Conservation (phyloP, 345 rosid genomes). For the Gossypium turneri region DNA sequence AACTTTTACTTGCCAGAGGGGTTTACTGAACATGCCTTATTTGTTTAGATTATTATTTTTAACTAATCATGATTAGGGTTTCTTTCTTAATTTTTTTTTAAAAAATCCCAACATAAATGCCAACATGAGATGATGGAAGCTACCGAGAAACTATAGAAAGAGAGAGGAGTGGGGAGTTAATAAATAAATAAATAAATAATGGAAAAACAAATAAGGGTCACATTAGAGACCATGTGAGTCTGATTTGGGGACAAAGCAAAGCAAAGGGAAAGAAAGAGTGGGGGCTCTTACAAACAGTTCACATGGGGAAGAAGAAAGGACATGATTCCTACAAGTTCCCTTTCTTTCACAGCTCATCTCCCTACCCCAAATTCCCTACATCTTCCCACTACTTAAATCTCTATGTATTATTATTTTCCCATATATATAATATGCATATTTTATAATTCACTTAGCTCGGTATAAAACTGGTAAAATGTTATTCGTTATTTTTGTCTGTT, state of each 20-base stretch:
- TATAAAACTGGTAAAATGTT: no score
- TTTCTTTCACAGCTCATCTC: constrained; percentile 36
- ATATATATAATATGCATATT: neutral
- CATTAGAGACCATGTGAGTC: constrained; percentile 33
- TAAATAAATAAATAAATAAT: neutral
- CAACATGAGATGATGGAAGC: constrained; percentile 27
- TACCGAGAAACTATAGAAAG: constrained; percentile 7
- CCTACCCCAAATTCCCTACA: neutral
- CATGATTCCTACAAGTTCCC: constrained; percentile 27
- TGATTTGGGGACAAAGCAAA: constrained; percentile 38
- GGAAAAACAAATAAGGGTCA: neutral
- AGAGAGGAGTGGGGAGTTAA: neutral
- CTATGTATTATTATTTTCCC: neutral
- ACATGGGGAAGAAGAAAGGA: constrained; percentile 26
- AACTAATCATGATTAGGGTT: constrained; percentile 28
- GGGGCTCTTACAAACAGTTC: constrained; percentile 29
- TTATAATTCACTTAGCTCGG: neutral
- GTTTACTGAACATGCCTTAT: constrained; percentile 7
- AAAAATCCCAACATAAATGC: constrained; percentile 15
- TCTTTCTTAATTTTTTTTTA: neutral
- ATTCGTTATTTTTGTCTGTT: no score
- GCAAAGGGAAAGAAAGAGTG: constrained; percentile 22
- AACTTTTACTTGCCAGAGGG: constrained; percentile 6
- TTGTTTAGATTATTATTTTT: constrained; percentile 1
- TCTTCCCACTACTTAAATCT: neutral